Percentiles rank a stretch among this genome's conserved stretches.
phyloP scores from a whole-genome alignment of 257 asterid species.

The Cruciata laevipes region DNA sequence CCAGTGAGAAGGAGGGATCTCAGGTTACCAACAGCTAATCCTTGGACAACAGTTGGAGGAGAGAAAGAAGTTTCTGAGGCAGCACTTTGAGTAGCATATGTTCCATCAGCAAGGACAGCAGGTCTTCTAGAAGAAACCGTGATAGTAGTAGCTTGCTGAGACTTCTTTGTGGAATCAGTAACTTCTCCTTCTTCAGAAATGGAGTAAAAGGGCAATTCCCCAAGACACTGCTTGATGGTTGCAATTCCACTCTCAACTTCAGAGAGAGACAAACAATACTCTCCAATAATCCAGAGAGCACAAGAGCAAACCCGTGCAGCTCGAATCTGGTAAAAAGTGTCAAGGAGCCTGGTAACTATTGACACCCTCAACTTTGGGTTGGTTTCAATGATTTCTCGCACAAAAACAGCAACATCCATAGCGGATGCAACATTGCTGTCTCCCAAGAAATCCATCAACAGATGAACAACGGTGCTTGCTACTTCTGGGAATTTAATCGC shows the following conservation, averaged over 20 bases:
- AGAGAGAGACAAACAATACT: slow-evolving; percentile 76
- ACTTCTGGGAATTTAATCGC: slow-evolving; percentile 95
- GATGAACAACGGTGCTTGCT: slow-evolving; percentile 91
- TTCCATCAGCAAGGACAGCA: slow-evolving; percentile 91
- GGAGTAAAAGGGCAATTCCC: slow-evolving; percentile 81
- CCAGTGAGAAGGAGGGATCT: slow-evolving; percentile 91
- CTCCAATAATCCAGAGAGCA: slow-evolving; percentile 96
- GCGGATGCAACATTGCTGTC: slow-evolving; percentile 92
- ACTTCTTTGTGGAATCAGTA: slow-evolving; percentile 64
- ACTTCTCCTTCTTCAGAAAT: slow-evolving; percentile 71
- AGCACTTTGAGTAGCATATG: slow-evolving; percentile 96
- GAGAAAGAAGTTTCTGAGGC: slow-evolving; percentile 92
- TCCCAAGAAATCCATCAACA: slow-evolving; percentile 96
- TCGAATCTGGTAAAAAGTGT: slow-evolving; percentile 86
- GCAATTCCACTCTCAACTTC: slow-evolving; percentile 85
- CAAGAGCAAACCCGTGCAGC: slow-evolving; percentile 90
- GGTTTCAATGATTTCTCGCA: slow-evolving; percentile 88
- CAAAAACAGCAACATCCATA: slow-evolving; percentile 77
- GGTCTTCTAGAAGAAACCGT: slow-evolving; percentile 93
- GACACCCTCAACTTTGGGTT: slow-evolving; percentile 87
- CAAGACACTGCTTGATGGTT: slow-evolving; percentile 91
- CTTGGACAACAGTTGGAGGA: slow-evolving; percentile 72
- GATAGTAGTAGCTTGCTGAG: slow-evolving; percentile 62
- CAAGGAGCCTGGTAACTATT: slow-evolving; percentile 72
- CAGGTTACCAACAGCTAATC: slow-evolving; percentile 53